Evolutionary conservation across 148 eudicot genomes (phyloP).

Genomic region (Pouteria glomerata): DNA sequence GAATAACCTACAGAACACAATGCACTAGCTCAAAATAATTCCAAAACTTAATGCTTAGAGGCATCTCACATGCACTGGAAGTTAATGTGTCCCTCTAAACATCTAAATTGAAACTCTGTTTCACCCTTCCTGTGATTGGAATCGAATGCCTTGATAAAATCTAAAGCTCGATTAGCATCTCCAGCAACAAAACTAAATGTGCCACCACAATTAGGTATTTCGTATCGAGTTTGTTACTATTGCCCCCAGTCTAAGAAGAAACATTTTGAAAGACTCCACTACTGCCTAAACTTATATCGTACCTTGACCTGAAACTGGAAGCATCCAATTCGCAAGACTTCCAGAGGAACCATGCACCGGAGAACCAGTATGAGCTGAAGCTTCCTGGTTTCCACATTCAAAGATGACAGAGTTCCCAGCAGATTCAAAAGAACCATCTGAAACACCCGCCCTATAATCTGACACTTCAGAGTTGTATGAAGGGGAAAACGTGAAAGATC

Average conservation of each 20-base stretch:
- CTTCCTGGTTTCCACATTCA: slow-evolving; percentile 17
- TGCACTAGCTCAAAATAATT: background rate
- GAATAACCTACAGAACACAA: background rate
- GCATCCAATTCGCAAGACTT: slow-evolving; percentile 20
- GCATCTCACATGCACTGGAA: slow-evolving; percentile 21
- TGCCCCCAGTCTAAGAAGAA: slow-evolving; percentile 6
- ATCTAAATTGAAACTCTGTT: slow-evolving; percentile 1
- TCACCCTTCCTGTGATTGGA: slow-evolving; percentile 4
- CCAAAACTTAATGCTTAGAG: background rate
- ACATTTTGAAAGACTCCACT: slow-evolving; percentile 8
- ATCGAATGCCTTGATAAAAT: slow-evolving; percentile 2
- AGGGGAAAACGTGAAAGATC: slow-evolving; percentile 17
- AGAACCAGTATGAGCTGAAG: slow-evolving; percentile 22
- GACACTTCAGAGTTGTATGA: slow-evolving; percentile 26
- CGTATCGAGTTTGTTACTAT: slow-evolving; percentile 15
- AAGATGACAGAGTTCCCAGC: slow-evolving; percentile 12
- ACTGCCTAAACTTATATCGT: slow-evolving; percentile 7
- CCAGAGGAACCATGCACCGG: too few relatives aligned
- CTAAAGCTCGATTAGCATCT: slow-evolving; percentile 7
- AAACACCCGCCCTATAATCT: slow-evolving; percentile 19
- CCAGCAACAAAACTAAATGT: slow-evolving; percentile 17
- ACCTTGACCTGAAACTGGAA: slow-evolving; percentile 11
- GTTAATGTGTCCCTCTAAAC: slow-evolving; percentile 1
- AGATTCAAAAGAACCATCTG: slow-evolving; percentile 24
- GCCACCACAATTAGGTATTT: background rate